Evolutionary conservation across 208 protist genomes (phyloP).

Genomic region (Trypanosoma rangeli): DNA sequence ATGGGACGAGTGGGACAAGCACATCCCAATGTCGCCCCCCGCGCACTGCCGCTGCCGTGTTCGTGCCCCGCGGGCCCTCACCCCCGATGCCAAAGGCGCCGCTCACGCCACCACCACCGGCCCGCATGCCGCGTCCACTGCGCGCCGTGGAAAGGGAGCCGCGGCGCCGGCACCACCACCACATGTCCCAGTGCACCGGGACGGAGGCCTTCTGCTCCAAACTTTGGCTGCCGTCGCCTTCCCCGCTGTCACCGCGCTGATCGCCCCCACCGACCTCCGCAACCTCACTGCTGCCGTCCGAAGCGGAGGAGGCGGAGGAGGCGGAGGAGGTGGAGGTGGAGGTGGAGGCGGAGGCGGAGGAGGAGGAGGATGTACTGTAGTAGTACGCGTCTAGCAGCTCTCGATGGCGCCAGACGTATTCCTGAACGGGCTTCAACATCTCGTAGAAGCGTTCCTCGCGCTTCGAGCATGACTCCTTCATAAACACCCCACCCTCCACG

Average conservation of each 20-base stretch:
- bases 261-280: neutral
- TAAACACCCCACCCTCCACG: constrained; percentile 50
- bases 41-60: neutral
- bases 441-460: constrained; percentile 84
- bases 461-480: constrained; percentile 74
- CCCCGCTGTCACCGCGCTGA: neutral
- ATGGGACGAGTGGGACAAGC: constrained; percentile 56
- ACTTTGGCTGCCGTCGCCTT: neutral
- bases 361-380: neutral
- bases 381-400: constrained; percentile 6
- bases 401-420: constrained; percentile 33
- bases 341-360: neutral
- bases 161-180: neutral
- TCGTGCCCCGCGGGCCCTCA: neutral
- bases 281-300: neutral
- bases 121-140: neutral
- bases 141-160: neutral
- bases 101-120: neutral
- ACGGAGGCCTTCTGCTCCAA: neutral
- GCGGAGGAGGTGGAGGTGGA: neutral
- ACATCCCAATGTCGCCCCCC: constrained; percentile 28
- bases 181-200: neutral
- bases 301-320: neutral
- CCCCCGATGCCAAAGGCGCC: neutral
- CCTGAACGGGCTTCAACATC: constrained; percentile 59